A percentile compares a stretch with the other conserved stretches of the same genome.
Evolutionary conservation across 129 eudicot species (phyloP).

Genomic region (Flaveria linearis): DNA sequence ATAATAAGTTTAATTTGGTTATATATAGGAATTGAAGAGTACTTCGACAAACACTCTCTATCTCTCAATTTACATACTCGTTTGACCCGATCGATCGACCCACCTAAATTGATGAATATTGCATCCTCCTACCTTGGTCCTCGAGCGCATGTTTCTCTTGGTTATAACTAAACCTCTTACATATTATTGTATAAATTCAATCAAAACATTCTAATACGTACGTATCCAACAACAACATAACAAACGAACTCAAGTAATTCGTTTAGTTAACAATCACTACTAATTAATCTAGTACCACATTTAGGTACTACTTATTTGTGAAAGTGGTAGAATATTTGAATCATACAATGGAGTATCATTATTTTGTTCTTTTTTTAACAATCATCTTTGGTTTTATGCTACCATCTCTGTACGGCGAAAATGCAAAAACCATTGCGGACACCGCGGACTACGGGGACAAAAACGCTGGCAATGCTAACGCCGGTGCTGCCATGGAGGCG

Average conservation of each 20-base stretch:
- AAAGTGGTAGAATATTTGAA: neutral
- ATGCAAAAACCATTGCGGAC: conserved; percentile 6
- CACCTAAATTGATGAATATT: neutral
- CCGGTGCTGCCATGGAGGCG: conserved; percentile 23
- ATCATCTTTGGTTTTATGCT: conserved; percentile 25
- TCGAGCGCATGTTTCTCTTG: conserved; percentile 10
- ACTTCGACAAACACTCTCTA: conserved; percentile 13
- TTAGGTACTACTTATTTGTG: too few species aligned
- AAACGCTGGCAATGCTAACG: conserved; percentile 7
- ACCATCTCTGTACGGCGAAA: neutral
- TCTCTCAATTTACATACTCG: conserved; percentile 2
- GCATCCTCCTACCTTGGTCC: neutral
- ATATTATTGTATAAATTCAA: neutral
- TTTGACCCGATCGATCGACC: neutral
- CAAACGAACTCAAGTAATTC: neutral
- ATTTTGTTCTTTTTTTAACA: conserved; percentile 7
- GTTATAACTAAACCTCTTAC: conserved; percentile 9
- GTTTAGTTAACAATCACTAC: neutral
- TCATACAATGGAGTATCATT: conserved; percentile 5
- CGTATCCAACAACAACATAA: neutral
- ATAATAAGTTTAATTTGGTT: neutral
- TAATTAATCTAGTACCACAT: neutral
- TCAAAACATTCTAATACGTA: neutral
- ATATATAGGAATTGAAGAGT: neutral
- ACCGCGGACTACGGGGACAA: conserved; percentile 25